phyloP scores from a whole-genome alignment of 2,329 filamentous ascomycete genomes.

The Camillea tinctor region DNA sequence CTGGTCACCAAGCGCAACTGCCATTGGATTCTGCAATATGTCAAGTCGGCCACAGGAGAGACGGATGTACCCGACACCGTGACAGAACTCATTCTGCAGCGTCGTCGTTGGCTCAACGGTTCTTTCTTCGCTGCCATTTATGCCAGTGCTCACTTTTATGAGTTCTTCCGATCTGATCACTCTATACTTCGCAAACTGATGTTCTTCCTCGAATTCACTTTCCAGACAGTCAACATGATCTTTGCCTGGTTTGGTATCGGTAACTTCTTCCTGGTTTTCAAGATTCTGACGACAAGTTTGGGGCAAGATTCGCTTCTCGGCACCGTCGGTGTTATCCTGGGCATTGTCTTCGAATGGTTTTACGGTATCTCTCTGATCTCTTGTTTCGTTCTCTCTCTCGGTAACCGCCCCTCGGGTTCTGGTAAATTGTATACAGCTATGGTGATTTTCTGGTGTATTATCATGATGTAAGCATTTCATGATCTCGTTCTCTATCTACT shows the following conservation, averaged over 20 bases:
- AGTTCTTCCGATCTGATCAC: constrained; percentile 93
- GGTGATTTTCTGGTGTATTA: constrained; percentile 96
- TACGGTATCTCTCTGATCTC: constrained; percentile 90
- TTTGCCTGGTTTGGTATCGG: constrained; percentile 98
- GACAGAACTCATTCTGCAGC: constrained; percentile 91
- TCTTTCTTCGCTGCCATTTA: constrained; percentile 98
- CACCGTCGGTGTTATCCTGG: constrained; percentile 73
- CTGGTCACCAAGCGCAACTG: constrained; percentile 96
- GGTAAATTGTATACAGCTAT: constrained; percentile 93
- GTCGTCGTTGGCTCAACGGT: constrained; percentile 95
- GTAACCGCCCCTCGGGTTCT: constrained; percentile 91
- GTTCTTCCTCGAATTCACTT: constrained; percentile 89
- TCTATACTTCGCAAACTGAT: constrained; percentile 82
- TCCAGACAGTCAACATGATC: constrained; percentile 94
- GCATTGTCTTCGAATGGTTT: constrained; percentile 92
- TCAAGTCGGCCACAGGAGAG: constrained; percentile 95
- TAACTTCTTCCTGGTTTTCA: constrained; percentile 99
- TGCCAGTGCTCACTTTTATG: constrained; percentile 89
- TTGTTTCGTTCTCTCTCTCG: constrained; percentile 91
- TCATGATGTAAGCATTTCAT: constrained; percentile 72
- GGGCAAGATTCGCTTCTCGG: constrained; percentile 69
- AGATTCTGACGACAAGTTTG: constrained; percentile 87
- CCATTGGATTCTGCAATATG: constrained; percentile 96
- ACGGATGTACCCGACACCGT: constrained; percentile 95
- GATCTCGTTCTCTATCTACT: neutral